Evolutionary conservation across 2,329 filamentous ascomycete genomes (phyloP).

Genomic region (Colletotrichum sp.): DNA sequence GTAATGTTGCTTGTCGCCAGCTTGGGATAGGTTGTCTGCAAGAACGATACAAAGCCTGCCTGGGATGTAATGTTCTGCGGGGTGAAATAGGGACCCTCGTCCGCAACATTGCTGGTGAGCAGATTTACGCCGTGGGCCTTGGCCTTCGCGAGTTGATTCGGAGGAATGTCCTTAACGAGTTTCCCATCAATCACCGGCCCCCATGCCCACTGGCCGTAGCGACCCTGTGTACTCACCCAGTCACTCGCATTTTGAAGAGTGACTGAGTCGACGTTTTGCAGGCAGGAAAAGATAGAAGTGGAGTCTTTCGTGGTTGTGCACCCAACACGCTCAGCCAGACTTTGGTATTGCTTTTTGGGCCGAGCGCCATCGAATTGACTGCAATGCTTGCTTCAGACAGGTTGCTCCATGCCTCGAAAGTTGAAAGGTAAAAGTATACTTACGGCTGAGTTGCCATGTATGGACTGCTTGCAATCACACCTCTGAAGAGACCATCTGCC

Average conservation of each 20-base stretch:
- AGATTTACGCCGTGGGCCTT: not conserved
- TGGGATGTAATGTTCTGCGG: slow-evolving; percentile 2
- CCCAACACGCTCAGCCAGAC: not conserved
- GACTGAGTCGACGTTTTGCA: not conserved
- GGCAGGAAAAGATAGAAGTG: not conserved
- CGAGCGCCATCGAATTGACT: not conserved
- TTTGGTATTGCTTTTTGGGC: not conserved
- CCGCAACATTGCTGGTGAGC: slow-evolving; percentile 9
- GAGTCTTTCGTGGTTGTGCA: not conserved
- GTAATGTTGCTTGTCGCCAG: not conserved
- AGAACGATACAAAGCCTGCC: not conserved
- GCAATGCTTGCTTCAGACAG: not conserved
- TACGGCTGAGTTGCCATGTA: slow-evolving; percentile 2
- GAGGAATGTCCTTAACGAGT: not conserved
- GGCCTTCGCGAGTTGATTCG: not conserved
- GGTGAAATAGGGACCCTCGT: slow-evolving; percentile 5
- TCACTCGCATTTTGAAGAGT: slow-evolving; percentile 7
- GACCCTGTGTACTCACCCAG: slow-evolving; percentile 3
- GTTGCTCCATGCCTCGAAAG: not conserved
- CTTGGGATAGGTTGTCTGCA: not conserved
- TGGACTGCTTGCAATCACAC: slow-evolving; percentile 1
- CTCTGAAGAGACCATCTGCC: not conserved
- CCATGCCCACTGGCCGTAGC: slow-evolving; percentile 11
- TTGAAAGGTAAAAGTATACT: not conserved
- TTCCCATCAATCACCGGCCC: not conserved